Conservation (phyloP, 1,139 yeast genomes). For the Geotrichum macrosporum region DNA sequence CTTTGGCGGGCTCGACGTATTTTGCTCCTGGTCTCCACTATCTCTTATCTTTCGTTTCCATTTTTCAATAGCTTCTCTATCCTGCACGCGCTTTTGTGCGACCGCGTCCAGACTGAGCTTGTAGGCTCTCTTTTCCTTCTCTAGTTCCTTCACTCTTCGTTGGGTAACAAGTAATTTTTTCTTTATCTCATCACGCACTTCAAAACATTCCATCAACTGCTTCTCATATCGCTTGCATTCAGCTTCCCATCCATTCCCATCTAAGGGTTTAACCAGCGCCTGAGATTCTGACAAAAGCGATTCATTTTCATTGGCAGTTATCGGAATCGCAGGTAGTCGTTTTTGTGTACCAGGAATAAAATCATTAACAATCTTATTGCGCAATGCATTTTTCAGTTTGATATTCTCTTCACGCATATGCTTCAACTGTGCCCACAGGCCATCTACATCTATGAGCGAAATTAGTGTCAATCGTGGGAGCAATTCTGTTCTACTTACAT, state of each 20-base stretch:
- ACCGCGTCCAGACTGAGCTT: constrained; percentile 1
- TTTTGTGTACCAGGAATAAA: not conserved
- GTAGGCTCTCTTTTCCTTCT: constrained; percentile 5
- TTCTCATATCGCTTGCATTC: constrained; percentile 5
- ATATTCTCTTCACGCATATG: constrained; percentile 16
- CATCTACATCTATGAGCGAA: constrained; percentile 7
- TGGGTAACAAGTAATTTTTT: not conserved
- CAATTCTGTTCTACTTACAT: constrained; percentile 4
- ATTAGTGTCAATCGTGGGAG: not conserved
- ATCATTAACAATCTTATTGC: constrained; percentile 7
- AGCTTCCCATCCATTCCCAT: not conserved
- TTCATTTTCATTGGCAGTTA: not conserved
- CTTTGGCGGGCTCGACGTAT: too few relatives aligned
- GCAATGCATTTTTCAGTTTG: constrained; percentile 5
- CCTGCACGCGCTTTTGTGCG: constrained; percentile 11
- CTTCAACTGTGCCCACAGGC: constrained; percentile 8
- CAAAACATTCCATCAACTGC: not conserved
- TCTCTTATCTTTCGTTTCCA: constrained; percentile 8
- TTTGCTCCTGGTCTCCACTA: too few relatives aligned
- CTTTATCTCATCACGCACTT: not conserved
- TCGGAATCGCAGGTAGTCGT: not conserved
- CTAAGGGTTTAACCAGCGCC: constrained; percentile 1
- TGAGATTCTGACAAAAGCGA: constrained; percentile 7
- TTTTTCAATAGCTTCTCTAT: constrained; percentile 1
- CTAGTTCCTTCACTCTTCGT: constrained; percentile 1